Conservation (phyloP, 2,329 filamentous ascomycete species). For the Aotearoamyces nothofagi region DNA sequence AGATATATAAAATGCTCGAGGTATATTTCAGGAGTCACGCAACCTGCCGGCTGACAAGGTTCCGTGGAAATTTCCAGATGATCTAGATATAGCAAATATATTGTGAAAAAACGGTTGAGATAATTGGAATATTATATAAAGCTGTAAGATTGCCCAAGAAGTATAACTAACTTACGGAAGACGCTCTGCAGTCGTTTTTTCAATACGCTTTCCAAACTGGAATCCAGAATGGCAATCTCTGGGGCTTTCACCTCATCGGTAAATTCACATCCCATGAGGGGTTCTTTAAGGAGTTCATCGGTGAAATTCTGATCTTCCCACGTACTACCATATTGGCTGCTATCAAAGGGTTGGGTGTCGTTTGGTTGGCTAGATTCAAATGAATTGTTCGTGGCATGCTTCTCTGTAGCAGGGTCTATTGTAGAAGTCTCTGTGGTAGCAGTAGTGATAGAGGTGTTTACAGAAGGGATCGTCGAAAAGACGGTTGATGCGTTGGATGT, state of each 20-base stretch:
- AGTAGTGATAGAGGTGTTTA: not conserved
- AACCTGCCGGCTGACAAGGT: not conserved
- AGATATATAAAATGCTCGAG: not conserved
- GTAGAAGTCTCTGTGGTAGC: not conserved
- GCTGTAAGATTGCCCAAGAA: not conserved
- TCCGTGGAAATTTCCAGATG: not conserved
- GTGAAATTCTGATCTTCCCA: conserved; percentile 1
- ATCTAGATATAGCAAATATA: not conserved
- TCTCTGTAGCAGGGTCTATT: not conserved
- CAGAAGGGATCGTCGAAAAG: not conserved
- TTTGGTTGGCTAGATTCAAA: not conserved
- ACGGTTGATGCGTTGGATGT: not conserved
- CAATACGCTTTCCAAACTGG: conserved; percentile 3
- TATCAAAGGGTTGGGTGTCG: not conserved
- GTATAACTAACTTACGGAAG: conserved; percentile 9
- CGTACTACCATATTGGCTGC: not conserved
- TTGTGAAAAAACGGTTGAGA: not conserved
- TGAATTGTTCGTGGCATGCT: not conserved
- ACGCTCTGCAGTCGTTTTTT: conserved; percentile 5
- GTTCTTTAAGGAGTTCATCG: not conserved
- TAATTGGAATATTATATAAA: not conserved
- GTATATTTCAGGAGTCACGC: not conserved
- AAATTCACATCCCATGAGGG: too few relatives aligned
- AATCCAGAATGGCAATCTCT: conserved; percentile 5
- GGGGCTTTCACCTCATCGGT: conserved; percentile 2